A percentile compares a stretch with the other conserved stretches of the same genome.
phyloP scores from a whole-genome alignment of 2,329 filamentous ascomycete species.

The Zymoseptoria ardabiliae region DNA sequence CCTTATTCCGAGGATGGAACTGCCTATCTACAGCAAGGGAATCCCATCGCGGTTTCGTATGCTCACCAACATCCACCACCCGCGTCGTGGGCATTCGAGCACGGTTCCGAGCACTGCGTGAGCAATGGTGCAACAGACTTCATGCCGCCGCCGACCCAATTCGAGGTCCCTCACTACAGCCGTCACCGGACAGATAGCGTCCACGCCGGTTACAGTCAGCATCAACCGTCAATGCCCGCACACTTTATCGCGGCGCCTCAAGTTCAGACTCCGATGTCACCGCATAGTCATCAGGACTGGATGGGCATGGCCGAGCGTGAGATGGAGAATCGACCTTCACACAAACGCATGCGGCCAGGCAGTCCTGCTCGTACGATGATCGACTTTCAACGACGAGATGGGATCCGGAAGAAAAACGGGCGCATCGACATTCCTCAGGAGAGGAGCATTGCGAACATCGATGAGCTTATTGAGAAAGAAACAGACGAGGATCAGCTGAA shows the following conservation, averaged over 20 bases:
- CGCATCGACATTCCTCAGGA: conserved; percentile 95
- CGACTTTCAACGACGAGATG: conserved; percentile 58
- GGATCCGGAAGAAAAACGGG: conserved; percentile 98
- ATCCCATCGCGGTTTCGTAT: conserved; percentile 53
- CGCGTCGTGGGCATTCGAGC: conserved; percentile 54
- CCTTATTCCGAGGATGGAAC: conserved; percentile 20
- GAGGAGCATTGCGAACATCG: conserved; percentile 89
- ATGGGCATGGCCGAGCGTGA: conserved; percentile 45
- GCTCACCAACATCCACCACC: conserved; percentile 48
- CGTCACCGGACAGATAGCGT: conserved; percentile 19
- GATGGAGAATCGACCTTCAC: conserved; percentile 42
- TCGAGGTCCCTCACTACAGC: conserved; percentile 22
- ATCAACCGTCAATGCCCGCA: conserved; percentile 33
- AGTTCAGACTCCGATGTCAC: conserved; percentile 53
- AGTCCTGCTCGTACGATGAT: conserved; percentile 50
- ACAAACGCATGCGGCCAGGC: conserved; percentile 55
- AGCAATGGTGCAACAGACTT: conserved; percentile 68
- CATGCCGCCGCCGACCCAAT: conserved; percentile 36
- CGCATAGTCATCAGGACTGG: conserved; percentile 55
- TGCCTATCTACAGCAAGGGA: conserved; percentile 17
- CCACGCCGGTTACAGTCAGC: conserved; percentile 33
- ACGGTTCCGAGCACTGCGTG: conserved; percentile 63
- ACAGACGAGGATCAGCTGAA: conserved; percentile 90
- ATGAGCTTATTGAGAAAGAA: conserved; percentile 80
- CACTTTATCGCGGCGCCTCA: conserved; percentile 41